A percentile compares a stretch with the other conserved stretches of the same genome.
phyloP scores from a whole-genome alignment of 2,329 filamentous ascomycete genomes.

The Drechslerella dactyloides region DNA sequence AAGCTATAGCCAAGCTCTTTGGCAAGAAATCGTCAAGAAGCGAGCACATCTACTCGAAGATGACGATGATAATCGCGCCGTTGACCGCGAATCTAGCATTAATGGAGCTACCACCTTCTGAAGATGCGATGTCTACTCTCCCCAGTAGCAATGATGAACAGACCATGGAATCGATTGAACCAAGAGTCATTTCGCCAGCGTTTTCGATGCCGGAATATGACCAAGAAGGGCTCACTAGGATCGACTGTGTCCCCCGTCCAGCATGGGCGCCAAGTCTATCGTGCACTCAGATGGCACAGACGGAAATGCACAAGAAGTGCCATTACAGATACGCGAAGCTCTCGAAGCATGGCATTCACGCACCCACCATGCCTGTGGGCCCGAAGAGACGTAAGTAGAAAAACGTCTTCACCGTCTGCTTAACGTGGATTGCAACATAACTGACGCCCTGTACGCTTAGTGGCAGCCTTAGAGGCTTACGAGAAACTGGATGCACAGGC shows the following conservation, averaged over 20 bases:
- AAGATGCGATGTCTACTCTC: background rate
- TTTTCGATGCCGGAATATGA: slow-evolving; percentile 12
- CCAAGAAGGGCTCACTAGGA: slow-evolving; percentile 1
- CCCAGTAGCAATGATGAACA: background rate
- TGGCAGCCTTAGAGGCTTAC: background rate
- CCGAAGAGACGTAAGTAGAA: slow-evolving; percentile 16
- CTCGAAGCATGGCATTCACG: background rate
- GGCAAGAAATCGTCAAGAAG: background rate
- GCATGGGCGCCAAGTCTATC: background rate
- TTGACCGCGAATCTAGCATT: background rate
- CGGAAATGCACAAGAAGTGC: background rate
- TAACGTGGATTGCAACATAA: too few relatives aligned
- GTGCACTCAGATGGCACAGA: background rate
- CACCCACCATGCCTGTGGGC: slow-evolving; percentile 16
- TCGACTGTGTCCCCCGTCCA: background rate
- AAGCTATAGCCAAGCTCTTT: background rate
- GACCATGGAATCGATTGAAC: background rate
- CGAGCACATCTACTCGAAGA: background rate
- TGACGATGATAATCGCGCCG: background rate
- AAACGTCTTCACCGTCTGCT: background rate
- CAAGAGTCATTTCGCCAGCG: background rate
- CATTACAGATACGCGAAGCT: slow-evolving; percentile 1
- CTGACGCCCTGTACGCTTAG: background rate
- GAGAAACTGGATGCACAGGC: slow-evolving; percentile 5
- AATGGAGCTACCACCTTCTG: background rate